Evolutionary conservation across 1,284 basidiomycete species (phyloP), one percentile per base, ranked within the genome.

Genomic region (Moniliophthora roreri): DNA sequence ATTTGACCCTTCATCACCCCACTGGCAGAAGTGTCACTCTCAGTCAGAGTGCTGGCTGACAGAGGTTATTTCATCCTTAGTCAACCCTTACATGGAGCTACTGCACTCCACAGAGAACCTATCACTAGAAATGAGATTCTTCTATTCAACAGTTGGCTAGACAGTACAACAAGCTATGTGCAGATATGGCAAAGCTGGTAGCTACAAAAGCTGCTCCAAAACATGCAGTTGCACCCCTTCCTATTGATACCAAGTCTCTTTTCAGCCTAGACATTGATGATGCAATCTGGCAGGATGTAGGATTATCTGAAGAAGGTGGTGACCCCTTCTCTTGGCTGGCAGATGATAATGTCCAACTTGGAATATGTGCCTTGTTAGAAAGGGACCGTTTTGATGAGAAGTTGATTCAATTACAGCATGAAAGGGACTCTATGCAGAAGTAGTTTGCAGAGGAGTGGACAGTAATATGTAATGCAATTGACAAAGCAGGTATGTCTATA

Each of bases 261-360:
- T 62, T 59, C 47, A 21, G 23, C 2, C 41, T 63, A 2, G 61
- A 63, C 40, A 54, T 63, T 15, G 61, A 63, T 51, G 56, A 63
- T 47, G 44, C 21, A 3, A 62, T 63, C 15, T 63, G 59, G 59
- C 53, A 62, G 21, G 59, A 63, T 52, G 42, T 58, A 5, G 59
- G 60, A 0, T 44, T 63, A 2, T 39, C 15, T 16, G 58, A 61
- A 28, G 55, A 51, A 11, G 24, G 49, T 35, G 36, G 13, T 18
- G 16, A 10, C 8, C 51, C 37, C 9, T 40, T 48, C 9, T 11
- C 40, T 1, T 56, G 55, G 55, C 21, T 56, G 6, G 13, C 38
- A 10, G 47, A 53, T 18, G 42, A 52, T 7, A 15, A 44, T 13
- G 42, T 50, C 2, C 37, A 51, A 1, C 34, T 16, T 18, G 55